These are phyloP conservation scores for Kokia cookei DNA, from an alignment of 441 rosid genomes.

Conservation along the genomic window DNA sequence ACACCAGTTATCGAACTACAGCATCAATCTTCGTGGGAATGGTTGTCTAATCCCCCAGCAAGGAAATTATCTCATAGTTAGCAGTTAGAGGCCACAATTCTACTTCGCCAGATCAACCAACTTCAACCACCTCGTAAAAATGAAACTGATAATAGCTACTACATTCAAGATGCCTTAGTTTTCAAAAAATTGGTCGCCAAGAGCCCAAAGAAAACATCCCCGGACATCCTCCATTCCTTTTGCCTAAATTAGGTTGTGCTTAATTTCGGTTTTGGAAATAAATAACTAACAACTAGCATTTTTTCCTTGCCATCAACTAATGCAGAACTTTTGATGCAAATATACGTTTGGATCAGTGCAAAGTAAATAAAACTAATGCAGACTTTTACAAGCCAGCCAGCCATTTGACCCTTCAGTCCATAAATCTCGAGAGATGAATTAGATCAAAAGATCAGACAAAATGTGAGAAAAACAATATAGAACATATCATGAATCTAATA, in stretches of 20 bases:
- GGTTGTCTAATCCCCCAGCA: neutral
- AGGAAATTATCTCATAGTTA: neutral
- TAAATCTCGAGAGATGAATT: neutral
- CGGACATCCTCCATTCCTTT: neutral
- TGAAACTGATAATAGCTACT: neutral
- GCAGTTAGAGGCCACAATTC: neutral
- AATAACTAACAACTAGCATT: neutral
- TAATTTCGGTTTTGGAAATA: neutral
- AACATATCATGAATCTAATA: neutral
- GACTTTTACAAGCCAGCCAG: neutral
- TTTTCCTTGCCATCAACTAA: neutral
- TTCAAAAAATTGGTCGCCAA: neutral
- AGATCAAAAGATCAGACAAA: neutral
- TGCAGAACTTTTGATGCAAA: neutral
- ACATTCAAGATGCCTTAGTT: neutral
- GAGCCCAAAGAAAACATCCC: neutral
- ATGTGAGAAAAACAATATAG: neutral
- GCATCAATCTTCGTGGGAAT: neutral
- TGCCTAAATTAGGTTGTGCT: neutral
- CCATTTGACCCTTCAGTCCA: neutral
- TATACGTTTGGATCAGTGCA: neutral
- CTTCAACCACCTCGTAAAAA: neutral
- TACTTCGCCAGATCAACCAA: neutral
- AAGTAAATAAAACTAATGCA: neutral
- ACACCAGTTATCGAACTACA: neutral